A percentile compares a stretch with the other conserved stretches of the same genome.
phyloP scores from a whole-genome alignment of 2,329 filamentous ascomycete genomes.

The Alternaria brassicae region DNA sequence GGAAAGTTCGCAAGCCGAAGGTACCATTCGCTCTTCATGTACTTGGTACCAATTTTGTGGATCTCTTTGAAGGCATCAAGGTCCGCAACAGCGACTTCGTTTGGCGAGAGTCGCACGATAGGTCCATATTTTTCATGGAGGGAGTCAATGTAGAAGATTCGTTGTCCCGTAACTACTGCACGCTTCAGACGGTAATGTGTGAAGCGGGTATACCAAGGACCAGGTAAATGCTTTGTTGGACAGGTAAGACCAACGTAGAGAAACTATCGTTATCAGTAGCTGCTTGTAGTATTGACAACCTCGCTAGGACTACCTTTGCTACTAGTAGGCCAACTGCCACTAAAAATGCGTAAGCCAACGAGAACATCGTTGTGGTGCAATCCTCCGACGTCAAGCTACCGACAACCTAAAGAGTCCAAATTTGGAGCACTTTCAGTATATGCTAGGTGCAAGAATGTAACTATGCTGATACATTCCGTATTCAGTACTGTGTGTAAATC shows the following conservation, averaged over 20 bases:
- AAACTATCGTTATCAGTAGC: constrained; percentile 20
- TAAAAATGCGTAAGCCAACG: background rate
- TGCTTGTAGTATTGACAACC: background rate
- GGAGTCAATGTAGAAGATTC: constrained; percentile 50
- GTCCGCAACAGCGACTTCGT: constrained; percentile 42
- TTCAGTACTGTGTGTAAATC: background rate
- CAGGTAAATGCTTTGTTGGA: constrained; percentile 36
- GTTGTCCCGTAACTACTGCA: constrained; percentile 47
- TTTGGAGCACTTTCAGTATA: background rate
- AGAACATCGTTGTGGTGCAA: background rate
- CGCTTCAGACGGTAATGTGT: constrained; percentile 48
- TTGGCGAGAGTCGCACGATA: constrained; percentile 41
- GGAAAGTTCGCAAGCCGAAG: constrained; percentile 32
- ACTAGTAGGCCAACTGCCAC: background rate
- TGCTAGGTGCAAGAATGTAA: background rate
- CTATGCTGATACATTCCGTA: background rate
- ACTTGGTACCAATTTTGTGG: constrained; percentile 40
- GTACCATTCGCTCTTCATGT: constrained; percentile 41
- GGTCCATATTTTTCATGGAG: constrained; percentile 47
- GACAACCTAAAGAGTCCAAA: background rate
- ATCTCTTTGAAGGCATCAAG: constrained; percentile 40
- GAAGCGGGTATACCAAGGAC: constrained; percentile 44
- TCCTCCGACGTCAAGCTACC: background rate
- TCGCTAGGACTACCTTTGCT: constrained; percentile 1
- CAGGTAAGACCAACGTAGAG: constrained; percentile 35